phyloP scores from a whole-genome alignment of 768 basidiomycete genomes.

The Suillus placidus region DNA sequence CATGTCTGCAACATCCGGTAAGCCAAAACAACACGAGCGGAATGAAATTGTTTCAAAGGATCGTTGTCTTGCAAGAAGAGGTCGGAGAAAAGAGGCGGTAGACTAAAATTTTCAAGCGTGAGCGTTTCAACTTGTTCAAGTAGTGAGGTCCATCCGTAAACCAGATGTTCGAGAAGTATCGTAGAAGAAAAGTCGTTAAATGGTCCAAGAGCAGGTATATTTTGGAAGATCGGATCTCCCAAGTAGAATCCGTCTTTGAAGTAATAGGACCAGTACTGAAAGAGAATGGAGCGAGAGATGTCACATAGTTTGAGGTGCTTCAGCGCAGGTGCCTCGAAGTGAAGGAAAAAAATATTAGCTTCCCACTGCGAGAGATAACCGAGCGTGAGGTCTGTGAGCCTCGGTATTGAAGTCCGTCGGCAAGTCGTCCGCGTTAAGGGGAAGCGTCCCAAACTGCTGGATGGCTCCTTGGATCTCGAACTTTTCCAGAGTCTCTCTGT shows the following conservation, averaged over 20 bases:
- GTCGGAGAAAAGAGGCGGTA: neutral
- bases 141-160: neutral
- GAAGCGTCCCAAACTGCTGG: neutral
- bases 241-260: neutral
- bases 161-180: constrained; percentile 7
- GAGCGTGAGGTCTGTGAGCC: constrained; percentile 8
- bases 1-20: neutral
- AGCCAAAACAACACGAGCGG: neutral
- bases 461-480: constrained; percentile 13
- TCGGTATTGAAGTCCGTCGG: constrained; percentile 9
- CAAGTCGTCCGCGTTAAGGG: neutral
- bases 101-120: neutral
- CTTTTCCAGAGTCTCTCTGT: constrained; percentile 8
- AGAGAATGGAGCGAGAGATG: neutral
- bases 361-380: constrained; percentile 13
- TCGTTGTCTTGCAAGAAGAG: neutral
- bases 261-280: neutral
- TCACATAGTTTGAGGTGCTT: constrained; percentile 12
- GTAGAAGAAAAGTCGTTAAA: constrained; percentile 2
- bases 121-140: constrained; percentile 13
- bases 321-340: constrained; percentile 7
- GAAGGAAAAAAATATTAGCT: neutral
- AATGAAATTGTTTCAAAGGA: neutral
- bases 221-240: neutral
- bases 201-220: neutral